Evolutionary conservation across 2,329 filamentous ascomycete species (phyloP).

Genomic region (Xylariaceae sp.): DNA sequence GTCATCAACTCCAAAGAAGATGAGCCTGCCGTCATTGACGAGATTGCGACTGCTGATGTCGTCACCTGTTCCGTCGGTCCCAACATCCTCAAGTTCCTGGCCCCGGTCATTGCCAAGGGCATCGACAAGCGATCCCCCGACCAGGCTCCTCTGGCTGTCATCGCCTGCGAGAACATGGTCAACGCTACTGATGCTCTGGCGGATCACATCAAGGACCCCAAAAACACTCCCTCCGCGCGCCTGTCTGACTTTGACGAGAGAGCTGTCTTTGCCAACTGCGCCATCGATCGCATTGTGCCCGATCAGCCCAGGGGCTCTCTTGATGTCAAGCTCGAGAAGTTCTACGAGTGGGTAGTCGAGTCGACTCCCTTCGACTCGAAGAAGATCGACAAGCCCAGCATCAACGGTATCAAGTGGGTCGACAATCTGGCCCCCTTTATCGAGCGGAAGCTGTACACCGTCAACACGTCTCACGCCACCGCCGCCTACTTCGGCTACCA

Average conservation of each 20-base stretch:
- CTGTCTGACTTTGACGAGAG: slow-evolving; percentile 62
- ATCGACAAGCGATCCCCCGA: slow-evolving; percentile 66
- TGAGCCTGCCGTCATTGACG: slow-evolving; percentile 71
- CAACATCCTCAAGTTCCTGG: slow-evolving; percentile 93
- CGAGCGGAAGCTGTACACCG: slow-evolving; percentile 98
- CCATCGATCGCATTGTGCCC: slow-evolving; percentile 96
- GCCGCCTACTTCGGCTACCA: slow-evolving; percentile 93
- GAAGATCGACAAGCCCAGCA: slow-evolving; percentile 53
- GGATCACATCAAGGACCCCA: slow-evolving; percentile 66
- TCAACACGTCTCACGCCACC: slow-evolving; percentile 96
- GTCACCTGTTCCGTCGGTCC: slow-evolving; percentile 97
- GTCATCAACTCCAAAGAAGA: slow-evolving; percentile 92
- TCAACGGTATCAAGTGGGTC: slow-evolving; percentile 89
- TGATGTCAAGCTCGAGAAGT: slow-evolving; percentile 93
- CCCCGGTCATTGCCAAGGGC: slow-evolving; percentile 89
- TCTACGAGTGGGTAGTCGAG: slow-evolving; percentile 98
- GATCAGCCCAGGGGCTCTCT: slow-evolving; percentile 74
- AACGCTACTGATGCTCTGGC: slow-evolving; percentile 86
- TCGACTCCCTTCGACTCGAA: slow-evolving; percentile 63
- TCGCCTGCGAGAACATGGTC: slow-evolving; percentile 97
- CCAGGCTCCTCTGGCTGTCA: slow-evolving; percentile 70
- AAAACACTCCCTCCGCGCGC: slow-evolving; percentile 62
- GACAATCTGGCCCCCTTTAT: slow-evolving; percentile 89
- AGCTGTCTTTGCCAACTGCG: slow-evolving; percentile 91
- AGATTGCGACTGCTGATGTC: slow-evolving; percentile 80